Percentiles rank a stretch among this genome's conserved stretches.
These are phyloP conservation scores for Filobasidium wieringae DNA, from an alignment of 768 basidiomycete species.

Conservation along the genomic window DNA sequence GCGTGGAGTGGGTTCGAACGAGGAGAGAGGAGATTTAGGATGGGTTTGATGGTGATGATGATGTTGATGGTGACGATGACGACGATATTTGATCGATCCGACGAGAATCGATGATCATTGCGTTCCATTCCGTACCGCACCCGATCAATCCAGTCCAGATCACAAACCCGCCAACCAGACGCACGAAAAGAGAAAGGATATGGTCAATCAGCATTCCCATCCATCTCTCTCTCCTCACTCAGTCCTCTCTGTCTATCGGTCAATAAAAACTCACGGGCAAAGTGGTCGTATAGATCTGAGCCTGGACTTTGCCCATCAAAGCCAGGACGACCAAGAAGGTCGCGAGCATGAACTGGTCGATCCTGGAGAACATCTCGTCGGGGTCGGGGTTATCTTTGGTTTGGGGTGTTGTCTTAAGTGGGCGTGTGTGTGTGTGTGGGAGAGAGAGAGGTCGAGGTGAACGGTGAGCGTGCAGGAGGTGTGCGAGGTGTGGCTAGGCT, in stretches of 20 bases:
- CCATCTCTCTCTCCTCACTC: too few relatives aligned
- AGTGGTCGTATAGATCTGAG: slow-evolving; percentile 6
- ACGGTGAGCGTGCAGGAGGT: neutral
- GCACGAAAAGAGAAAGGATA: neutral
- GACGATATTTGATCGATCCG: too few relatives aligned
- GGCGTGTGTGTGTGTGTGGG: neutral
- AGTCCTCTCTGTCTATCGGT: too few relatives aligned
- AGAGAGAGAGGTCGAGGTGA: neutral
- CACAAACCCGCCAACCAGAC: too few relatives aligned
- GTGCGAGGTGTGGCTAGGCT: neutral
- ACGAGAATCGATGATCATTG: too few relatives aligned
- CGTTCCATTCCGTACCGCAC: too few relatives aligned
- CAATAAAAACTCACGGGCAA: slow-evolving; percentile 10
- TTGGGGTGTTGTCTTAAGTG: neutral
- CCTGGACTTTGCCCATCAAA: neutral
- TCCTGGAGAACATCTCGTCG: neutral
- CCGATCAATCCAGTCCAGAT: too few relatives aligned
- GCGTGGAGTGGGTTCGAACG: too few relatives aligned
- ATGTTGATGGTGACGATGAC: too few relatives aligned
- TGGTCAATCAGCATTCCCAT: neutral
- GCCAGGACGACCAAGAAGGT: neutral
- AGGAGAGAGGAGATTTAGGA: too few relatives aligned
- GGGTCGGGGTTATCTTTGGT: neutral
- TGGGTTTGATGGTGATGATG: too few relatives aligned
- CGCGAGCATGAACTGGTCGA: neutral